These are phyloP conservation scores for Globisporangium heterothallicum DNA, from an alignment of 352 stramenopile species.

Conservation along the genomic window DNA sequence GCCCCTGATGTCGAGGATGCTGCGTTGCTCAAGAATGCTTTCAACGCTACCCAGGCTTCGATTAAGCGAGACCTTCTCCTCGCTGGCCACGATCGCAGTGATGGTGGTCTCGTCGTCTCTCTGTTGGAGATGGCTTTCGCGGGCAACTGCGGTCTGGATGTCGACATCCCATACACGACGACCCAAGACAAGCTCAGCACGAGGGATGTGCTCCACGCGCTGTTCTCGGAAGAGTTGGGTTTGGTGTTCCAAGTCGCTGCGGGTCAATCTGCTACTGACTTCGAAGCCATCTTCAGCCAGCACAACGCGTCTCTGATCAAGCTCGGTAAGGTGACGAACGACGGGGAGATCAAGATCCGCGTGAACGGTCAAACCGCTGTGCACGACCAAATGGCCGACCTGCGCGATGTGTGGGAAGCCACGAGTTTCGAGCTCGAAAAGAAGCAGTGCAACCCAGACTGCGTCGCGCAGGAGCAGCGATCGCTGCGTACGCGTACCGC, in stretches of 20 bases:
- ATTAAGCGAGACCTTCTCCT: conserved; percentile 90
- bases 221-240: conserved; percentile 98
- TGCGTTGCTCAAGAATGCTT: conserved; percentile 89
- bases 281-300: conserved; percentile 86
- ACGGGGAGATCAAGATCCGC: conserved; percentile 87
- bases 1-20: conserved; percentile 93
- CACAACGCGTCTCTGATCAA: conserved; percentile 81
- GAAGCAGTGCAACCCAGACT: conserved; percentile 95
- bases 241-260: conserved; percentile 95
- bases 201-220: conserved; percentile 55
- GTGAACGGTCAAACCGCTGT: conserved; percentile 81
- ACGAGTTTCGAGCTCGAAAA: conserved; percentile 99
- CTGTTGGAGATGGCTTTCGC: conserved; percentile 99
- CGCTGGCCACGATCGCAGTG: conserved; percentile 97
- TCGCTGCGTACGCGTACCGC: conserved; percentile 80
- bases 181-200: conserved; percentile 27
- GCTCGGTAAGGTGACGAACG: conserved; percentile 88
- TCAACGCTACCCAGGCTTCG: conserved; percentile 91
- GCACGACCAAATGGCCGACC: conserved; percentile 65
- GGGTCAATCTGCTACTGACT: conserved; percentile 35
- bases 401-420: conserved; percentile 97
- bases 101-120: conserved; percentile 95
- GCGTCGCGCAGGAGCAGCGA: conserved; percentile 92
- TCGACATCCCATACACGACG: conserved; percentile 75
- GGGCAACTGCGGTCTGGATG: conserved; percentile 95